Evolutionary conservation across 208 protist genomes (phyloP).

Genomic region (Trypanosoma lewisi): DNA sequence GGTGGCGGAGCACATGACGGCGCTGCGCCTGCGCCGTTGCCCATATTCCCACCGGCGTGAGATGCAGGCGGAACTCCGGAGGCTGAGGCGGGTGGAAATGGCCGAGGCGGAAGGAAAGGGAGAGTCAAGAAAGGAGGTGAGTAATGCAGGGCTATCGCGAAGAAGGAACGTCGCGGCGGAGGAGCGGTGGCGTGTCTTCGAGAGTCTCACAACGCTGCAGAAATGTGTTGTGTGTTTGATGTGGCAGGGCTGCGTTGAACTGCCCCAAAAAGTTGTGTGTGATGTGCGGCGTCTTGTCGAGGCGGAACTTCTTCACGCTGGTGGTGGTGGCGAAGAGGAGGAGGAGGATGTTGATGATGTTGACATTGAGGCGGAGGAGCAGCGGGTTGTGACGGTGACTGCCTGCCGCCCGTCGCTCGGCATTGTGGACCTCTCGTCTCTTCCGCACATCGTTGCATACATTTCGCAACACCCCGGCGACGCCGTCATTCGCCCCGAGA

Average conservation of each 20-base stretch:
- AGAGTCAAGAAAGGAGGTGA: neutral
- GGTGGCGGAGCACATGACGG: slow-evolving; percentile 58
- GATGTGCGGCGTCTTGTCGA: slow-evolving; percentile 46
- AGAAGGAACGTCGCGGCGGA: neutral
- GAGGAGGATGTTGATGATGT: slow-evolving; percentile 32
- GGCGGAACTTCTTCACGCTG: slow-evolving; percentile 14
- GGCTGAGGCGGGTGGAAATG: slow-evolving; percentile 7
- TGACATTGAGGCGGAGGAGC: slow-evolving; percentile 39
- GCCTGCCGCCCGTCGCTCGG: slow-evolving; percentile 49
- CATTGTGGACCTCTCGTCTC: slow-evolving; percentile 60
- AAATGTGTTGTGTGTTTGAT: slow-evolving; percentile 60
- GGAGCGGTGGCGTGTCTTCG: slow-evolving; percentile 57
- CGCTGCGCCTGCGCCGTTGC: slow-evolving; percentile 39
- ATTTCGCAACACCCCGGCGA: slow-evolving; percentile 32
- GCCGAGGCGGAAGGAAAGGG: slow-evolving; percentile 3
- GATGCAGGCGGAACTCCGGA: slow-evolving; percentile 18
- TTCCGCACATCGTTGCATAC: slow-evolving; percentile 54
- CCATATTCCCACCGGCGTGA: slow-evolving; percentile 49
- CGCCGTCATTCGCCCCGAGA: slow-evolving; percentile 35
- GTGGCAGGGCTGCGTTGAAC: slow-evolving; percentile 51
- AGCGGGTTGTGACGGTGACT: slow-evolving; percentile 32
- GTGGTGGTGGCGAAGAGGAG: no score
- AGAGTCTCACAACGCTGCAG: slow-evolving; percentile 53
- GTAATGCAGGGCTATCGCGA: neutral
- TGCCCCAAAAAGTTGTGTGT: slow-evolving; percentile 43